phyloP scores from a whole-genome alignment of 2,329 filamentous ascomycete genomes.

The Sporothrix sp. region DNA sequence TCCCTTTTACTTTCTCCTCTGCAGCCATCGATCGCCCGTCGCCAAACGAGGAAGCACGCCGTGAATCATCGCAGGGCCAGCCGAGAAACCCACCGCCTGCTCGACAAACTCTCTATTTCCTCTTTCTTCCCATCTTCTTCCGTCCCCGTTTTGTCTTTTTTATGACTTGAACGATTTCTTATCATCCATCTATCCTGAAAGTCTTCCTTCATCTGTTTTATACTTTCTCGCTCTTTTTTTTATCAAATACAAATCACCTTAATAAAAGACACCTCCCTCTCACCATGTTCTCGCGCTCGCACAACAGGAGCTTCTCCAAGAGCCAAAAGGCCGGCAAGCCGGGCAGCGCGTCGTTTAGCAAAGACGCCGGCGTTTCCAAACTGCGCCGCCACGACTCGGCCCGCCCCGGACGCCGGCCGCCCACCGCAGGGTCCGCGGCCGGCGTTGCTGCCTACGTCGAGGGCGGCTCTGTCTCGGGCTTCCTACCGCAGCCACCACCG shows the following conservation, averaged over 20 bases:
- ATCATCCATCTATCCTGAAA: background rate
- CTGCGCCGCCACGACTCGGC: constrained; percentile 35
- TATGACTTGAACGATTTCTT: background rate
- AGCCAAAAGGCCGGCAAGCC: constrained; percentile 37
- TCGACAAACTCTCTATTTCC: background rate
- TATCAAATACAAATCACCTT: no score
- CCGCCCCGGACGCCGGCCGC: constrained; percentile 36
- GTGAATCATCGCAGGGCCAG: background rate
- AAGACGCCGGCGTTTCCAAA: constrained; percentile 45
- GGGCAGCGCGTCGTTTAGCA: constrained; percentile 46
- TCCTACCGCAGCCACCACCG: constrained; percentile 33
- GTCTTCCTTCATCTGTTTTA: background rate
- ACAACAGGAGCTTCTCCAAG: constrained; percentile 44
- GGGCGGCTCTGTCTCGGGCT: constrained; percentile 8
- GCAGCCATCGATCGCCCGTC: constrained; percentile 1
- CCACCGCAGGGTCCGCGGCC: constrained; percentile 37
- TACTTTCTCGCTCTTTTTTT: background rate
- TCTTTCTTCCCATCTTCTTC: background rate
- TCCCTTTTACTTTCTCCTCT: background rate
- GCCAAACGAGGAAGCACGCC: background rate
- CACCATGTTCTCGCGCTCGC: constrained; percentile 39
- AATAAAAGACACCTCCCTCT: no score
- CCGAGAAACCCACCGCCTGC: background rate
- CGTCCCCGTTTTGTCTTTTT: background rate
- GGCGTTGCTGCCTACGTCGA: constrained; percentile 21